phyloP scores from a whole-genome alignment of 2,329 filamentous ascomycete genomes.

The Aspergillus nomiae region DNA sequence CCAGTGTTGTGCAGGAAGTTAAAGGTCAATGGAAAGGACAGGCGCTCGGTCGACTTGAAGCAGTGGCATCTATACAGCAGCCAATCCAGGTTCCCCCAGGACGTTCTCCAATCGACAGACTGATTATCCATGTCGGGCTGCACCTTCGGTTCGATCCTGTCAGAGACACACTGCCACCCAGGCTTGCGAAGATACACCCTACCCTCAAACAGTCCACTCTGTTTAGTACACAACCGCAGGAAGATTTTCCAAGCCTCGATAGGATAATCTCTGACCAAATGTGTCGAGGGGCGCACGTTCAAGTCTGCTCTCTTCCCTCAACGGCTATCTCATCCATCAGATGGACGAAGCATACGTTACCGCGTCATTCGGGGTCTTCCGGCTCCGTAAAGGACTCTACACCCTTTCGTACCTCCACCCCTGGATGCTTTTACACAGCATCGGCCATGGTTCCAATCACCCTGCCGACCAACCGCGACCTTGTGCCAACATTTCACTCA shows the following conservation, averaged over 20 bases:
- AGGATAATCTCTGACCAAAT: not conserved
- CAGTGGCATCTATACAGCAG: not conserved
- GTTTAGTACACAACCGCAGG: not conserved
- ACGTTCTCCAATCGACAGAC: not conserved
- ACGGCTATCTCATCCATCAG: not conserved
- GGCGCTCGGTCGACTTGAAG: not conserved
- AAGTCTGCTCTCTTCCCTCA: not conserved
- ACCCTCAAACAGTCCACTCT: not conserved
- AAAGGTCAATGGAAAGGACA: not conserved
- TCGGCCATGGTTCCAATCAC: not conserved
- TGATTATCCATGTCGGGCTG: not conserved
- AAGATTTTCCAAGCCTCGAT: not conserved
- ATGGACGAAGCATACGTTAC: not conserved
- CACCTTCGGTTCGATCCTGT: not conserved
- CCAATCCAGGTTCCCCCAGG: not conserved
- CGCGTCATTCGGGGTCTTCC: not conserved
- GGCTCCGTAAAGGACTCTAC: not conserved
- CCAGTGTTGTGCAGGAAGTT: not conserved
- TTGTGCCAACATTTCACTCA: not conserved
- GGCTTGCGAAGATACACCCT: not conserved
- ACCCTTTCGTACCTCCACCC: not conserved
- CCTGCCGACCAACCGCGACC: not conserved
- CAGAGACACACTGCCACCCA: not conserved
- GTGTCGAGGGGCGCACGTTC: not conserved
- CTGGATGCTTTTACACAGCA: not conserved